phyloP scores from a whole-genome alignment of 2,329 filamentous ascomycete genomes.

The Dactylonectria macrodidyma region DNA sequence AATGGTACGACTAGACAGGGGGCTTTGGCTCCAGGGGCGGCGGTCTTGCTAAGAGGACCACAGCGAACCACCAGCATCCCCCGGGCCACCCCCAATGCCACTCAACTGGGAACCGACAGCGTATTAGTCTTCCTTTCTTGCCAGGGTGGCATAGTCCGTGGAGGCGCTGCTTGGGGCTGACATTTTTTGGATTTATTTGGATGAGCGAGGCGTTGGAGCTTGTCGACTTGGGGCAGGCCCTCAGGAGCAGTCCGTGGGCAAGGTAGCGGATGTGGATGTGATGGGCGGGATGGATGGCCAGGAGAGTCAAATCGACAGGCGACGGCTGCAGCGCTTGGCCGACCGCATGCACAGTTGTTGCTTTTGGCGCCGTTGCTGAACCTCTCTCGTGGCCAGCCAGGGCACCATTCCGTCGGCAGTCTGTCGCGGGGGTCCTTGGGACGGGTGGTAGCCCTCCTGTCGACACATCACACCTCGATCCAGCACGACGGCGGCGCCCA shows the following conservation, averaged over 20 bases:
- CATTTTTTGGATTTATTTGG: conserved; percentile 10
- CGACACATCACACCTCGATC: conserved; percentile 47
- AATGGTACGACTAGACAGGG: conserved; percentile 48
- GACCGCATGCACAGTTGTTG: conserved; percentile 31
- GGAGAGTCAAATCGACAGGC: conserved; percentile 22
- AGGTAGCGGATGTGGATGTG: conserved; percentile 16
- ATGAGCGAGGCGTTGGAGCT: conserved; percentile 23
- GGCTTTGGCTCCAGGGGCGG: conserved; percentile 40
- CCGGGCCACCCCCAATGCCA: conserved; percentile 40
- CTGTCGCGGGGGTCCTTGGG: conserved; percentile 26
- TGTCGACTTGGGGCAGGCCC: conserved; percentile 12
- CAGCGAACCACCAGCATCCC: conserved; percentile 39
- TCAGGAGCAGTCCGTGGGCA: background rate
- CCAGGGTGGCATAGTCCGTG: conserved; percentile 24
- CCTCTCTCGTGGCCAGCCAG: conserved; percentile 32
- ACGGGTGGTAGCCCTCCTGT: conserved; percentile 32
- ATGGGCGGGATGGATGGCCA: conserved; percentile 18
- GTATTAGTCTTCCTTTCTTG: conserved; percentile 24
- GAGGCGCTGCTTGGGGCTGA: conserved; percentile 24
- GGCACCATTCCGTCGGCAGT: conserved; percentile 36
- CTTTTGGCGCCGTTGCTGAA: conserved; percentile 38
- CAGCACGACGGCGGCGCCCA: conserved; percentile 37
- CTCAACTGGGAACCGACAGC: conserved; percentile 35
- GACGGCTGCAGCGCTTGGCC: conserved; percentile 39
- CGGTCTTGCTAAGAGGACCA: conserved; percentile 41